phyloP scores from a whole-genome alignment of 768 basidiomycete species.

The Lentinula lateritia region DNA sequence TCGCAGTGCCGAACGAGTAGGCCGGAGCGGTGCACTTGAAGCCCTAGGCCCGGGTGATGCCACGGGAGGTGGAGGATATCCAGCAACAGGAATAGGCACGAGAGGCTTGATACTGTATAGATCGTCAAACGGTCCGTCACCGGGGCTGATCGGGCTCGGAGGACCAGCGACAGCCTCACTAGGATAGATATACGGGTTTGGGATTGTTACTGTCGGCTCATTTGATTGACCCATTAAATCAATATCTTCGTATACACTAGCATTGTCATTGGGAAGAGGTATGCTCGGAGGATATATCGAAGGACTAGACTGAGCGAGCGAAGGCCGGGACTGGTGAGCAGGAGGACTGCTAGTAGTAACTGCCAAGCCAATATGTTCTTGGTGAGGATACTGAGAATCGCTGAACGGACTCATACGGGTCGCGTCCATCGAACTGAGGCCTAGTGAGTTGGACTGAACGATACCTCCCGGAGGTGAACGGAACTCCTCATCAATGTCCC shows the following conservation, averaged over 20 bases:
- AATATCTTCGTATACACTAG: conserved; percentile 15
- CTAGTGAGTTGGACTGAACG: background rate
- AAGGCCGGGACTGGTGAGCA: conserved; percentile 18
- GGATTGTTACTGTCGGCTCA: background rate
- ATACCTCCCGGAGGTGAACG: background rate
- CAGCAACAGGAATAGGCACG: background rate
- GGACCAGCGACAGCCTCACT: background rate
- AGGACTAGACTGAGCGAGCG: conserved; percentile 38
- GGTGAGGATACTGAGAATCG: conserved; percentile 9
- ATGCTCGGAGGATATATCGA: conserved; percentile 46
- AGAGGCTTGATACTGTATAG: background rate
- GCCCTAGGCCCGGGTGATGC: background rate
- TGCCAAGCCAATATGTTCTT: conserved; percentile 12
- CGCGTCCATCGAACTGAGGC: conserved; percentile 7
- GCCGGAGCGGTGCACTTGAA: conserved; percentile 19
- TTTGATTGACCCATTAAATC: background rate
- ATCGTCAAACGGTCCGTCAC: background rate
- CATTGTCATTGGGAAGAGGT: conserved; percentile 27
- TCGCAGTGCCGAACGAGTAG: conserved; percentile 18
- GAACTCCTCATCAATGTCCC: background rate
- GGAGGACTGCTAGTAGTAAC: conserved; percentile 20
- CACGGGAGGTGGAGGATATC: background rate
- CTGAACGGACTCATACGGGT: conserved; percentile 8
- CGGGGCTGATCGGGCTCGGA: conserved; percentile 1
- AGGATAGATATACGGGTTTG: background rate